Percentiles rank a stretch among this genome's conserved stretches.
Evolutionary conservation across 2,329 filamentous ascomycete genomes (phyloP).

Genomic region (Dactylellina parvicollis): DNA sequence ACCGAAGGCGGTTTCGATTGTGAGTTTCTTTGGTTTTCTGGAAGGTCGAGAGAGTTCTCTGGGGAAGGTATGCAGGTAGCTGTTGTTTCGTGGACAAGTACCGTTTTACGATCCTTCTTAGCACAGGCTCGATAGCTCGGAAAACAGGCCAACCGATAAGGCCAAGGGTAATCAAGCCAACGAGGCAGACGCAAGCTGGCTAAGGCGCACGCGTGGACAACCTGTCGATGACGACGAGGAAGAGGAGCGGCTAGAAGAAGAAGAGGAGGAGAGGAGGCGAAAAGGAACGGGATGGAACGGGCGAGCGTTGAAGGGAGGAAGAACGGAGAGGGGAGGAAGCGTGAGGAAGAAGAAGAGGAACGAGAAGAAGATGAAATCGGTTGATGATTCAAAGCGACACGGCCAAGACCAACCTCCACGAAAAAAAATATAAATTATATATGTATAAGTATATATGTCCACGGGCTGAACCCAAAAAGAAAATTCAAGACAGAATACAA

Average conservation of each 20-base stretch:
- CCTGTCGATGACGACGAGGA: constrained; percentile 41
- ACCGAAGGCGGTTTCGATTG: constrained; percentile 6
- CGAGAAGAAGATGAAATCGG: background rate
- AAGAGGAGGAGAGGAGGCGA: constrained; percentile 3
- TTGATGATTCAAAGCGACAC: background rate
- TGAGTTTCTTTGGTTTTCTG: constrained; percentile 8
- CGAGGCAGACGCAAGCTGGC: constrained; percentile 43
- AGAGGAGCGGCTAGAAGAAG: constrained; percentile 15
- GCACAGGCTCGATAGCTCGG: constrained; percentile 14
- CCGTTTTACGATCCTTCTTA: background rate
- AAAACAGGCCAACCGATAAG: constrained; percentile 37
- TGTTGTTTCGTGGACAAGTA: background rate
- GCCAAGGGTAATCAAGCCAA: constrained; percentile 20
- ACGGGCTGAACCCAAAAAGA: background rate
- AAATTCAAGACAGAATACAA: background rate
- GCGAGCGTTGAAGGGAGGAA: constrained; percentile 30
- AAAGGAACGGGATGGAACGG: constrained; percentile 44
- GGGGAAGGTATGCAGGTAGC: constrained; percentile 20
- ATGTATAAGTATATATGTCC: background rate
- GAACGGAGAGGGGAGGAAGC: background rate
- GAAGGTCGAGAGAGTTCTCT: constrained; percentile 2
- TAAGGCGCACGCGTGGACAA: constrained; percentile 47
- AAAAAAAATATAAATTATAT: background rate
- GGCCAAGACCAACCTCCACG: constrained; percentile 1
- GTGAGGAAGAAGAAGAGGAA: background rate